Evolutionary conservation across 2,329 filamentous ascomycete species (phyloP).

Genomic region (Gaeumannomyces sp.): DNA sequence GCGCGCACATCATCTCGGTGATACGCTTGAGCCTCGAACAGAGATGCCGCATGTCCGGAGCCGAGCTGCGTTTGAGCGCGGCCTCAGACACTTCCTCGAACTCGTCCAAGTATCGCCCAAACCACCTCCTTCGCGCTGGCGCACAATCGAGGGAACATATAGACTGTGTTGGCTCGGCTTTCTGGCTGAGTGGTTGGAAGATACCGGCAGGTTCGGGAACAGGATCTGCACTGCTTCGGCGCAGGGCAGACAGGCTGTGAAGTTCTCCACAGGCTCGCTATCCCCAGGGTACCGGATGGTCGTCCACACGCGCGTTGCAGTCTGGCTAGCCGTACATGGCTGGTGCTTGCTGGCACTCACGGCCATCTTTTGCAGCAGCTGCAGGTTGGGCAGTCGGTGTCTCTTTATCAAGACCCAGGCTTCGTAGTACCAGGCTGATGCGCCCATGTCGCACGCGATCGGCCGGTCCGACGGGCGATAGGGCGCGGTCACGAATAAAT

Average conservation of each 20-base stretch:
- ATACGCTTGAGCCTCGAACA: conserved; percentile 57
- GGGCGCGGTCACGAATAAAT: conserved; percentile 58
- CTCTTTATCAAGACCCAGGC: conserved; percentile 78
- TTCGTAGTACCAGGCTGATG: conserved; percentile 72
- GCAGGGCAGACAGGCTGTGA: conserved; percentile 71
- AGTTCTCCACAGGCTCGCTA: conserved; percentile 58
- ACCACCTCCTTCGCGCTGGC: background rate
- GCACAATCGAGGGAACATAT: conserved; percentile 51
- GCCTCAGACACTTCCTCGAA: conserved; percentile 52
- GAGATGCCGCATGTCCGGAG: conserved; percentile 55
- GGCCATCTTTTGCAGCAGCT: conserved; percentile 63
- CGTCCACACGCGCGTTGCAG: conserved; percentile 62
- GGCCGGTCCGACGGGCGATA: conserved; percentile 49
- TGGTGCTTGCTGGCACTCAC: conserved; percentile 50
- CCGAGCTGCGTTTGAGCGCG: conserved; percentile 35
- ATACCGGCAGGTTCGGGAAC: conserved; percentile 64
- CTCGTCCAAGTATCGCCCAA: conserved; percentile 49
- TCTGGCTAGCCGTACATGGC: conserved; percentile 52
- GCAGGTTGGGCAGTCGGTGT: conserved; percentile 58
- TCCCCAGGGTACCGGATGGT: conserved; percentile 65
- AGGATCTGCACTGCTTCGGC: conserved; percentile 65
- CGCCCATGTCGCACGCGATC: conserved; percentile 72
- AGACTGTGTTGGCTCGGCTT: conserved; percentile 40
- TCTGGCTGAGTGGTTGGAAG: conserved; percentile 50
- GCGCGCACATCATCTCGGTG: conserved; percentile 56